Evolutionary conservation across 202 grass and related monocot genomes (phyloP).

Genomic region (Zoysia matrella): DNA sequence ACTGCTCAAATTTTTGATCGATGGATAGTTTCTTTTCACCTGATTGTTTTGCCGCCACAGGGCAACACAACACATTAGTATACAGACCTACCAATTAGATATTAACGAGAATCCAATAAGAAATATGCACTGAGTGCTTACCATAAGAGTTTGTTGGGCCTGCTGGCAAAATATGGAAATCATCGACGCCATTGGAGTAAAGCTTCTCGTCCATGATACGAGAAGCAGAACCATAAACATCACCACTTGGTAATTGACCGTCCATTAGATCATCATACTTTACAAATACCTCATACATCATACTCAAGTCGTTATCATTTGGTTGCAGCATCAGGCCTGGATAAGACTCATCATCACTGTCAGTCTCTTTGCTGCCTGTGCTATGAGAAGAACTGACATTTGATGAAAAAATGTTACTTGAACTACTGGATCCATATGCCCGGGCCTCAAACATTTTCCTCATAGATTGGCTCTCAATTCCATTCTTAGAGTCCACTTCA

Average conservation of each 20-base stretch:
- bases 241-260: conserved; percentile 19
- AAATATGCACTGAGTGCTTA: conserved; percentile 23
- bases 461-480: conserved; percentile 46
- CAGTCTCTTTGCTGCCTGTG: conserved; percentile 47
- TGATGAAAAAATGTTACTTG: conserved; percentile 53
- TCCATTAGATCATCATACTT: conserved; percentile 43
- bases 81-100: conserved; percentile 15
- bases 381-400: conserved; percentile 47
- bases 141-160: conserved; percentile 42
- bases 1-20: conserved; percentile 92
- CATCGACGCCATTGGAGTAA: conserved; percentile 57
- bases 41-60: conserved; percentile 34
- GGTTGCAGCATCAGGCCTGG: conserved; percentile 32
- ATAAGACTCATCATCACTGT: conserved; percentile 34
- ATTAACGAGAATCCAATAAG: not conserved
- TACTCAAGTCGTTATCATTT: conserved; percentile 43
- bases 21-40: conserved; percentile 60
- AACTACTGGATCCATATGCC: conserved; percentile 60
- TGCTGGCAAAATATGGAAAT: conserved; percentile 45
- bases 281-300: conserved; percentile 41
- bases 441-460: conserved; percentile 38
- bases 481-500: conserved; percentile 65
- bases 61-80: conserved; percentile 33
- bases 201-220: conserved; percentile 48
- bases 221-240: conserved; percentile 39